Base-by-base conservation (phyloP, 208 protist genomes). In the Wallacemonas sp. region DNA sequence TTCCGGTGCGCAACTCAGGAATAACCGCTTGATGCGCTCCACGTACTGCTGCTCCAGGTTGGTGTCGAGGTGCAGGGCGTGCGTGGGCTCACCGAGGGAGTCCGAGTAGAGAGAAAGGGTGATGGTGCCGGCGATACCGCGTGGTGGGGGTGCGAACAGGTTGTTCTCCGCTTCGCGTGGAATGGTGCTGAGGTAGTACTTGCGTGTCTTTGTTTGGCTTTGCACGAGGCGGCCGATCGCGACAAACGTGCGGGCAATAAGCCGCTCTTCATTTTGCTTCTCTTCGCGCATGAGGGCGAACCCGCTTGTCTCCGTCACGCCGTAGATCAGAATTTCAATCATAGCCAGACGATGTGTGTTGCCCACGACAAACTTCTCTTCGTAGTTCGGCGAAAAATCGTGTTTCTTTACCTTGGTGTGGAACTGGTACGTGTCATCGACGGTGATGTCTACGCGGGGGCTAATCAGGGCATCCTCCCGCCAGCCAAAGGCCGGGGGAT, bases 281-380 rank as follows among this genome's bases (percentile, higher is more conserved):
- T 38, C 41, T 26, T 61, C 55, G 2, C 44, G 31, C 5, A 36
- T 5, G 27, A 36, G 55, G 15, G 38, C 8, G 17, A 81, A 66
- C 9, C 72, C 72, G 2, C 55, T 73, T 12, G 73, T 55, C 56
- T 83, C 66, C 39, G 69, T 60, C 15, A 77, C 73, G 67, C 88
- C 67, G 60, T 88, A 90, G 21, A 88, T 76, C 1, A 67, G 66
- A 0, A 93, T 56, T 61, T 93, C 79, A 49, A 96, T 73, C 31
- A 87, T 69, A 14, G 90, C 85, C 12, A 92, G 63, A 36, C 80
- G 82, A 58, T 96, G 84, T 14, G 85, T 93, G 66, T 92, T 92
- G 58, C 77, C 85, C 0, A 93, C 81, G 22, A 78, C 54, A 46
- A 96, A 96, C 22, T 69, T 82, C n/a, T 92, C 84, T 34, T 82